Base-by-base conservation (phyloP, 805 yeast species). In the Candida golubevii region DNA sequence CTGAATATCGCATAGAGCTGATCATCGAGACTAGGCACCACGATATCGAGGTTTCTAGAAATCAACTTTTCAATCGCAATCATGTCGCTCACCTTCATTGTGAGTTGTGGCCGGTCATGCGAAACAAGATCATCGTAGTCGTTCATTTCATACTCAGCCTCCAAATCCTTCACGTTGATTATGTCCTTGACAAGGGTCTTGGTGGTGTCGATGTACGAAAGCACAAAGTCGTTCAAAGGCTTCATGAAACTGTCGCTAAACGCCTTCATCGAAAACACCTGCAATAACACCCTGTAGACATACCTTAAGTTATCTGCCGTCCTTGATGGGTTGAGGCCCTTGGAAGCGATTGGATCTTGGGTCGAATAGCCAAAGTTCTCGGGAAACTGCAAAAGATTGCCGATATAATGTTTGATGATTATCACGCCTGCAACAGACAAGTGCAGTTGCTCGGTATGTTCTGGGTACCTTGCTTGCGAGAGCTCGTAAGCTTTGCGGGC, bases 171-270 rank as follows among this genome's bases (percentile, higher is more conserved):
- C 31, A 83, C 65, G 44, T 77, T 72, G 33, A 85, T 74, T 23
- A 86, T 57, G 15, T 67, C 62, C 37, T 62, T 64, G 41, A 84
- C 63, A 8, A 79, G 59, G 0, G 62, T 57, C 31, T 76, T 64
- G 37, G 80, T 71, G 10, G 72, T 66, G 7, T 71, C 80, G 7
- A 68, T 64, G 8, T 80, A 73, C 11, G 76, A 66, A 41, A 68
- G 71, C 35, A 88, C 74, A 56, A 79, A 86, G 36, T 85, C 90
- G 60, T 86, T 86, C 57, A 88, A 69, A 1, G 96, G 95, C 58
- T 85, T 89, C 53, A 88, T 63, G 60, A 80, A 88, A 38, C 82
- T 78, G 51, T 85, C 81, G 11, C 76, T 77, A 64, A 88, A 88
- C 1, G 86, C 79, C 49, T 75, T 73, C 81, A 88, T 80, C 4